phyloP scores from a whole-genome alignment of 345 rosid species.

The Arabidopsis arenosa region DNA sequence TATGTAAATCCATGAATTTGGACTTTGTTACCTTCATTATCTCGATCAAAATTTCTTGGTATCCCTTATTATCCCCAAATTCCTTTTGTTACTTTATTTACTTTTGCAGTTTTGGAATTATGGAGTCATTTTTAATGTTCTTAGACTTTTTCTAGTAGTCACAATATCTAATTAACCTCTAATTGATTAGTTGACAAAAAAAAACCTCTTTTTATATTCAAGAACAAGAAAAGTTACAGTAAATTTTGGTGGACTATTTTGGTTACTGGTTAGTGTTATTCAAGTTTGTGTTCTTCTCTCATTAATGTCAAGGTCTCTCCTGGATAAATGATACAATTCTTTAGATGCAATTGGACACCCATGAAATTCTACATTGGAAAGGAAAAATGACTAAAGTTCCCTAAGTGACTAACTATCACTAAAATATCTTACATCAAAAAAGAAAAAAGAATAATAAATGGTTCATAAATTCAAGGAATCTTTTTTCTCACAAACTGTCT shows the following conservation, averaged over 20 bases:
- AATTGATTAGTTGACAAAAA: not conserved
- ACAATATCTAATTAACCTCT: not conserved
- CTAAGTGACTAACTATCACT: not conserved
- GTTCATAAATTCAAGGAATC: too few relatives aligned
- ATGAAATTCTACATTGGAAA: not conserved
- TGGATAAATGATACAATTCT: not conserved
- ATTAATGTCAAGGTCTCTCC: not conserved
- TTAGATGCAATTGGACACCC: not conserved
- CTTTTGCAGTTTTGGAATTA: too few relatives aligned
- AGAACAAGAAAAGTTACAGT: not conserved
- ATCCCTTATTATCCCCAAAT: too few relatives aligned
- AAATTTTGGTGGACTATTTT: not conserved
- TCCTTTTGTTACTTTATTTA: too few relatives aligned
- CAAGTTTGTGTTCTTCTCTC: not conserved
- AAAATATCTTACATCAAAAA: too few relatives aligned
- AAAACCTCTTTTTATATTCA: too few relatives aligned
- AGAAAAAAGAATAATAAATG: too few relatives aligned
- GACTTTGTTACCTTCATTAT: not conserved
- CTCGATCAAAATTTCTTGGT: not conserved
- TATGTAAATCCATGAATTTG: not conserved
- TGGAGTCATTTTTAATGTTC: too few relatives aligned
- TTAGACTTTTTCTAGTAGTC: too few relatives aligned
- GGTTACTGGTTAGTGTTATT: not conserved
- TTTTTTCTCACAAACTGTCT: too few relatives aligned
- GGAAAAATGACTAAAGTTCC: not conserved